These are phyloP conservation scores for Termitomyces eurrhizus DNA, from an alignment of 768 basidiomycete species.

Conservation along the genomic window DNA sequence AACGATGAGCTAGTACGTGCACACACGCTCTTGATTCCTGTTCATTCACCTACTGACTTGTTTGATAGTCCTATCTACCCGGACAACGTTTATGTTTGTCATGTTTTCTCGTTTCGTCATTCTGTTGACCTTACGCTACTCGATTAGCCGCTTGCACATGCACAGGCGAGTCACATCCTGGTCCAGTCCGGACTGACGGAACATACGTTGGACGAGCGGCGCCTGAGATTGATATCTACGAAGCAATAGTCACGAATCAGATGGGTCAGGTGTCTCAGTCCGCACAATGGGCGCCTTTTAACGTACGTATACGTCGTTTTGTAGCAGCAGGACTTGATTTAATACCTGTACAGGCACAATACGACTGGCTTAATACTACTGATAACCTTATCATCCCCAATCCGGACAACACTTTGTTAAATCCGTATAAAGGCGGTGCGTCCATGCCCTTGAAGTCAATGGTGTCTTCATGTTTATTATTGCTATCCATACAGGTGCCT, in stretches of 20 bases:
- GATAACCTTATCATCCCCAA: slow-evolving; percentile 49
- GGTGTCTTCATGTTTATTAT: background rate
- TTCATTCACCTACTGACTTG: background rate
- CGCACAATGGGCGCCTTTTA: slow-evolving; percentile 58
- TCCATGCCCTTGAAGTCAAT: slow-evolving; percentile 40
- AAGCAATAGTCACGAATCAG: slow-evolving; percentile 37
- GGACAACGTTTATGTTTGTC: slow-evolving; percentile 45
- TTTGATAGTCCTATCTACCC: slow-evolving; percentile 56
- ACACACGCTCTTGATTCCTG: background rate
- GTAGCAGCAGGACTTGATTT: slow-evolving; percentile 20
- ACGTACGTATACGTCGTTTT: slow-evolving; percentile 40
- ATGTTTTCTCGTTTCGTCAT: background rate
- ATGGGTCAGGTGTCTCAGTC: slow-evolving; percentile 45
- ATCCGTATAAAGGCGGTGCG: slow-evolving; percentile 58
- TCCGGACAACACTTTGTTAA: slow-evolving; percentile 39
- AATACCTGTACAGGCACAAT: slow-evolving; percentile 45
- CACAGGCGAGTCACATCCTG: slow-evolving; percentile 39
- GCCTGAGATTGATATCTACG: slow-evolving; percentile 71
- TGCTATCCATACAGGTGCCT: slow-evolving; percentile 30
- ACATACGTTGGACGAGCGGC: slow-evolving; percentile 60
- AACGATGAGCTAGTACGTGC: slow-evolving; percentile 34
- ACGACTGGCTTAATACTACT: slow-evolving; percentile 50
- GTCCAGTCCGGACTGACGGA: slow-evolving; percentile 41
- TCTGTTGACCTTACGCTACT: background rate
- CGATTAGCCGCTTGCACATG: slow-evolving; percentile 36